These are phyloP conservation scores for Microsporum canis DNA, from an alignment of 2,329 filamentous ascomycete species.

Conservation along the genomic window DNA sequence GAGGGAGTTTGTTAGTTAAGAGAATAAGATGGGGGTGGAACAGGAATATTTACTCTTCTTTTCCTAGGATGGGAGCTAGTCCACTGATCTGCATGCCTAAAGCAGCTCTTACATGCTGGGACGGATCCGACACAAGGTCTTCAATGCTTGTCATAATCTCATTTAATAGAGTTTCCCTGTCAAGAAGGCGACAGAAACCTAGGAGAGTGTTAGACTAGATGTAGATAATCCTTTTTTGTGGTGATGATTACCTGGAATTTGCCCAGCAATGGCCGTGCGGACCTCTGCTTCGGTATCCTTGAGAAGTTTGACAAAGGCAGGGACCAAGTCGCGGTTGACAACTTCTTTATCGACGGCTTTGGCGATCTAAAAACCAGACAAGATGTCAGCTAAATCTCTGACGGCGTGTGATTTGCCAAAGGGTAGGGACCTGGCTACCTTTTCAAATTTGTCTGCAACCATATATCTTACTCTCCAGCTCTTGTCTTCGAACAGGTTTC, in stretches of 20 bases:
- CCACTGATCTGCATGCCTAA: constrained; percentile 95
- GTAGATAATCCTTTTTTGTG: background rate
- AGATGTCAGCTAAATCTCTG: constrained; percentile 2
- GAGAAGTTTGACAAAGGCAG: constrained; percentile 90
- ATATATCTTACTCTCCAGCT: constrained; percentile 99
- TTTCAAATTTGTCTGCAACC: constrained; percentile 97
- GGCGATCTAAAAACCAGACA: constrained; percentile 55
- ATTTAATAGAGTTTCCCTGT: constrained; percentile 75
- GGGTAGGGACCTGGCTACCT: constrained; percentile 46
- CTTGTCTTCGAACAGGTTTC: constrained; percentile 95
- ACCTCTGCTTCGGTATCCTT: constrained; percentile 98
- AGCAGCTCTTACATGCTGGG: constrained; percentile 91
- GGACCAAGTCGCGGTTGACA: constrained; percentile 82
- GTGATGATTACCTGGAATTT: constrained; percentile 61
- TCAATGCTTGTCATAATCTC: constrained; percentile 96
- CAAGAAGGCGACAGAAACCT: constrained; percentile 88
- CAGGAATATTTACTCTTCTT: constrained; percentile 65
- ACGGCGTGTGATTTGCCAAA: background rate
- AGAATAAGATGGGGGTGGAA: background rate
- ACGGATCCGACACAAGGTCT: constrained; percentile 88
- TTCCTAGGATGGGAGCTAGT: constrained; percentile 89
- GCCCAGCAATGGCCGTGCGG: constrained; percentile 87
- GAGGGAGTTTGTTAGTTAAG: constrained; percentile 13
- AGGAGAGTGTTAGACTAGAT: constrained; percentile 15
- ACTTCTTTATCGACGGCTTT: constrained; percentile 98